These are phyloP conservation scores for Candida sp. DNA, from an alignment of 1,139 yeast genomes.

Conservation along the genomic window DNA sequence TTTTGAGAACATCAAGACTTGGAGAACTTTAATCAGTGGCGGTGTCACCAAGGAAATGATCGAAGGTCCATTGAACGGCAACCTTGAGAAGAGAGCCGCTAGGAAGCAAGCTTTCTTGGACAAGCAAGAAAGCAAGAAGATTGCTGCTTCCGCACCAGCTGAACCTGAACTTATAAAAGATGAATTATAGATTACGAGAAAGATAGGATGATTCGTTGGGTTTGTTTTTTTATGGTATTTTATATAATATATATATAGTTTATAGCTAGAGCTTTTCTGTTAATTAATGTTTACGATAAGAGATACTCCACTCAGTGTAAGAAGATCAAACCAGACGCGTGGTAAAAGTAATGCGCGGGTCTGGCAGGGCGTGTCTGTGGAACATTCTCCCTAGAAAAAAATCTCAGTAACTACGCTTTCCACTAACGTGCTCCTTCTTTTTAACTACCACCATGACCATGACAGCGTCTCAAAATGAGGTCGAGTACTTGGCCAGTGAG, in stretches of 20 bases:
- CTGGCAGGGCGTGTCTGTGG: not conserved
- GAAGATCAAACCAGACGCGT: not conserved
- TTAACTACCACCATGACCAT: slow-evolving; percentile 31
- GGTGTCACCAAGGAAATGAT: slow-evolving; percentile 59
- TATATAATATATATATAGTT: not conserved
- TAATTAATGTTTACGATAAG: not conserved
- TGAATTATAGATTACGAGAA: slow-evolving; percentile 16
- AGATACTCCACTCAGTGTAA: not conserved
- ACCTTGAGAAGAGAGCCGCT: slow-evolving; percentile 34
- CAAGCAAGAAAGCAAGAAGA: slow-evolving; percentile 8
- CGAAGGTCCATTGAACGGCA: slow-evolving; percentile 42
- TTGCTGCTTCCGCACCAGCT: slow-evolving; percentile 13
- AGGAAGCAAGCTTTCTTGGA: slow-evolving; percentile 29
- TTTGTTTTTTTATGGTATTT: not conserved
- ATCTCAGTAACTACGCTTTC: not conserved
- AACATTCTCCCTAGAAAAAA: not conserved
- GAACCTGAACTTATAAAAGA: slow-evolving; percentile 16
- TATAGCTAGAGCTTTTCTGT: not conserved
- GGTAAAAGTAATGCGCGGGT: not conserved
- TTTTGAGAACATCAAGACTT: slow-evolving; percentile 69
- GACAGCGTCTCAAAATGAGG: slow-evolving; percentile 32
- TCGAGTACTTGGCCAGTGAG: slow-evolving; percentile 31
- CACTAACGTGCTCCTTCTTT: not conserved
- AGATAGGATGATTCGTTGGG: not conserved
- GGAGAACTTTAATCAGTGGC: slow-evolving; percentile 69